Conservation (phyloP, 2,329 filamentous ascomycete genomes). For the Arthrinium puccinioides region DNA sequence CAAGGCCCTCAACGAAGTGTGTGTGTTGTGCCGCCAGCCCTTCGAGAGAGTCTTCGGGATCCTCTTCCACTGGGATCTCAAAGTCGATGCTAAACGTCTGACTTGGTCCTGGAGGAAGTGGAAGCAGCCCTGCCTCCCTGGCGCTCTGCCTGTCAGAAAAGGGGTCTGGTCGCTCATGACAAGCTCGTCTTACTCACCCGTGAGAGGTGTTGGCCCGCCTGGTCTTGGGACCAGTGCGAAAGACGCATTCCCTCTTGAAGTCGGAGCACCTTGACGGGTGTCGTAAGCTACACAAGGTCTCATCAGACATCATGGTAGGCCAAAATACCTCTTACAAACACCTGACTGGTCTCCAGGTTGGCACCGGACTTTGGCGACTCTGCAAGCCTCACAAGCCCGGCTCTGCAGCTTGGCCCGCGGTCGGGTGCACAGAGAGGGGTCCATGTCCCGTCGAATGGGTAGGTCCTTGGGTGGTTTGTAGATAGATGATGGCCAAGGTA, state of each 20-base stretch:
- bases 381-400: slow-evolving; percentile 44
- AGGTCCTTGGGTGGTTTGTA: no score
- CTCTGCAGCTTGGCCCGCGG: slow-evolving; percentile 28
- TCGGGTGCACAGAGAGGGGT: no score
- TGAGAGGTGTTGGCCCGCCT: slow-evolving; percentile 36
- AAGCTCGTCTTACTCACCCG: slow-evolving; percentile 26
- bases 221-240: slow-evolving; percentile 41
- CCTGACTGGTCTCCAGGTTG: slow-evolving; percentile 37
- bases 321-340: slow-evolving; percentile 42
- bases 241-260: slow-evolving; percentile 46
- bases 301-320: no score
- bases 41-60: slow-evolving; percentile 32
- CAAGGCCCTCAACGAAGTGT: slow-evolving; percentile 30
- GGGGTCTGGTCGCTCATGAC: no score
- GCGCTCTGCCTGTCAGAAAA: background rate
- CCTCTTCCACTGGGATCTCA: slow-evolving; percentile 31
- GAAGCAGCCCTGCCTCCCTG: slow-evolving; percentile 12
- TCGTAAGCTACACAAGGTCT: background rate
- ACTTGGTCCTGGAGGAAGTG: slow-evolving; percentile 31
- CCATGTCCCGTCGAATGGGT: no score
- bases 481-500: no score
- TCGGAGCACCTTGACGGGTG: slow-evolving; percentile 37
- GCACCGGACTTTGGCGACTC: slow-evolving; percentile 47
- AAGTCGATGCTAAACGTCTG: slow-evolving; percentile 49
- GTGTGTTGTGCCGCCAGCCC: slow-evolving; percentile 35